A percentile compares a stretch with the other conserved stretches of the same genome.
phyloP scores from a whole-genome alignment of 2,329 filamentous ascomycete species.

The Xylaria sp. region DNA sequence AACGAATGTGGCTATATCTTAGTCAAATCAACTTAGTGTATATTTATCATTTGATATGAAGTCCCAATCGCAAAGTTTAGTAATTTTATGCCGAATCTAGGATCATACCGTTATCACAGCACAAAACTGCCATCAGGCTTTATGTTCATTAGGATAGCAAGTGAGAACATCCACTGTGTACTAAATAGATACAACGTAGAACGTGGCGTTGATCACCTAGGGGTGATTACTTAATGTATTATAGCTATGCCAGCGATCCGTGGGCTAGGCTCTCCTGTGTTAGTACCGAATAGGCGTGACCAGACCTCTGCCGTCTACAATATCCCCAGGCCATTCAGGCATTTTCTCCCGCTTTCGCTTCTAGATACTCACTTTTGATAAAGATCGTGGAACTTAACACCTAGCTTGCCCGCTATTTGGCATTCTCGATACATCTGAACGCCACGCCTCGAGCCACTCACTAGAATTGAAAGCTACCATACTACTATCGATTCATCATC shows the following conservation, averaged over 20 bases:
- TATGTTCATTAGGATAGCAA: neutral
- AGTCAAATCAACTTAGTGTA: neutral
- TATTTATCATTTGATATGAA: neutral
- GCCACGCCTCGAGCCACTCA: neutral
- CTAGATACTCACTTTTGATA: neutral
- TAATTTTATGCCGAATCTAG: neutral
- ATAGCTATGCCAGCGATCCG: neutral
- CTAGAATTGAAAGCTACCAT: too few relatives aligned
- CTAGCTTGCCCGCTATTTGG: neutral
- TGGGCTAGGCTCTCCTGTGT: neutral
- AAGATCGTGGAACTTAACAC: neutral
- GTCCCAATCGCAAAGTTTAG: too few relatives aligned
- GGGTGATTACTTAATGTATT: neutral
- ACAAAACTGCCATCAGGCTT: neutral
- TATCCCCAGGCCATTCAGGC: too few relatives aligned
- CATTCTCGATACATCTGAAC: neutral
- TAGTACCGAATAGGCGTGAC: neutral
- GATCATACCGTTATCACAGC: neutral
- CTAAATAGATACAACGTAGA: neutral
- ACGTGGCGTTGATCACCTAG: neutral
- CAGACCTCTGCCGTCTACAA: neutral
- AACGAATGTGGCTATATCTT: neutral
- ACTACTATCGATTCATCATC: neutral
- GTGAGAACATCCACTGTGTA: neutral
- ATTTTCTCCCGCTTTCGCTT: neutral